Evolutionary conservation across 192 early-diverging fungal species (phyloP), one percentile per base, ranked within the genome.

Genomic region (Geranomyces variabilis): DNA sequence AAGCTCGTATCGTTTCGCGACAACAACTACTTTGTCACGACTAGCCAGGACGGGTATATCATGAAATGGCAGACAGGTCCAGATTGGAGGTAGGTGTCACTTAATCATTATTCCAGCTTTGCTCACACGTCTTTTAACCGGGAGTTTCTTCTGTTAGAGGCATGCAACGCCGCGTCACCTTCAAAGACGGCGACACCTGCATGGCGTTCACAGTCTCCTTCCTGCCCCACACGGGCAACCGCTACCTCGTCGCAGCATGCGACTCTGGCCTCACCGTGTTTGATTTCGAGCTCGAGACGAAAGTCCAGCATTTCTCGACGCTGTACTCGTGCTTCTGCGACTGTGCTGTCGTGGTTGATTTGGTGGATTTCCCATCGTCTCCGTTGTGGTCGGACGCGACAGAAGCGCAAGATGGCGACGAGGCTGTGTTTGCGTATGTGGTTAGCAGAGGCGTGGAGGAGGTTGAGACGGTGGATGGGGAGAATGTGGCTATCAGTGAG

Each of bases 161-260:
- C 36, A 41, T 41, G 36, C 36, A 41, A 41, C 36, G 36, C 10
- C 36, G 36, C 36, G 36, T 10, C 36, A 41, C 36, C 3, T 10
- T 41, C 81, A 80, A 79, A 13, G 94, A 96, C 63, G 92, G 90
- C 21, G 51, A 91, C 21, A 96, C 93, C 1, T 96, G 93, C 78
- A 98, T 98, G 95, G 94, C 94, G 13, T 98, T 98, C 79, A 94
- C 91, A 0, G 90, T 94, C 15, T 92, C 94, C 21, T 98, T 98
- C 82, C 80, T 96, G 31, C 95, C 96, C 1, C 89, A 93, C 70
- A 93, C 93, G 1, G 96, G 94, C 26, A 98, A 98, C 82, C 90
- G 88, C 65, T 98, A 93, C 80, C 95, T 98, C 73, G 67, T 94
- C 47, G 94, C 93, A 3, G 88, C 96, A 6, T 93, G 91, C 41